Percentiles rank a stretch among this genome's conserved stretches.
Evolutionary conservation across 805 yeast genomes (phyloP).

Genomic region (Starmerella apis): DNA sequence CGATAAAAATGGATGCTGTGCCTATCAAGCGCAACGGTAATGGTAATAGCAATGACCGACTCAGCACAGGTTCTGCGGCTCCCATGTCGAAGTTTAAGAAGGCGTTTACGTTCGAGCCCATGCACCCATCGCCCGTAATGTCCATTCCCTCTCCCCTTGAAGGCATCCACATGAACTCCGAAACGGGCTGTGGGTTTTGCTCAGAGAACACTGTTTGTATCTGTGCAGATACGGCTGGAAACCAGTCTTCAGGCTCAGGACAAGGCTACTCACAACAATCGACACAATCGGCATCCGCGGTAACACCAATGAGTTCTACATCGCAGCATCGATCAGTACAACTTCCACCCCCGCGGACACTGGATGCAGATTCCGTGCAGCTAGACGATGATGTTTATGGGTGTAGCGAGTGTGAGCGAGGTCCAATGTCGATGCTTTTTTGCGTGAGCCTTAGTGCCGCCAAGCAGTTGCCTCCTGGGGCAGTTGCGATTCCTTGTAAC

Average conservation of each 20-base stretch:
- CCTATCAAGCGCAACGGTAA: conserved; percentile 19
- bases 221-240: conserved; percentile 34
- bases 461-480: conserved; percentile 27
- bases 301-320: too few species aligned
- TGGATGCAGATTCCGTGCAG: neutral
- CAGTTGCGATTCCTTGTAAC: conserved; percentile 55
- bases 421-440: conserved; percentile 71
- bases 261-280: neutral
- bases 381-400: conserved; percentile 47
- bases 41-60: neutral
- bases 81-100: conserved; percentile 12
- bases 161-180: conserved; percentile 10
- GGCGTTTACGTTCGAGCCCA: conserved; percentile 7
- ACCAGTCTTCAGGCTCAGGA: neutral
- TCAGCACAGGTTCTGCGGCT: neutral
- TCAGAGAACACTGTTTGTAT: conserved; percentile 82
- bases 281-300: neutral
- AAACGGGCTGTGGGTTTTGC: conserved; percentile 82
- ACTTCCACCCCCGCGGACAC: neutral
- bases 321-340: neutral
- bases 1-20: conserved; percentile 19
- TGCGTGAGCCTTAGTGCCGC: conserved; percentile 41
- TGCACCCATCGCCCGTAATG: conserved; percentile 16
- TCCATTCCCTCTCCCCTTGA: conserved; percentile 15
- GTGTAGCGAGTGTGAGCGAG: conserved; percentile 32